Conservation (phyloP, 2,329 filamentous ascomycete species). For the Albophoma yamanashiensis region DNA sequence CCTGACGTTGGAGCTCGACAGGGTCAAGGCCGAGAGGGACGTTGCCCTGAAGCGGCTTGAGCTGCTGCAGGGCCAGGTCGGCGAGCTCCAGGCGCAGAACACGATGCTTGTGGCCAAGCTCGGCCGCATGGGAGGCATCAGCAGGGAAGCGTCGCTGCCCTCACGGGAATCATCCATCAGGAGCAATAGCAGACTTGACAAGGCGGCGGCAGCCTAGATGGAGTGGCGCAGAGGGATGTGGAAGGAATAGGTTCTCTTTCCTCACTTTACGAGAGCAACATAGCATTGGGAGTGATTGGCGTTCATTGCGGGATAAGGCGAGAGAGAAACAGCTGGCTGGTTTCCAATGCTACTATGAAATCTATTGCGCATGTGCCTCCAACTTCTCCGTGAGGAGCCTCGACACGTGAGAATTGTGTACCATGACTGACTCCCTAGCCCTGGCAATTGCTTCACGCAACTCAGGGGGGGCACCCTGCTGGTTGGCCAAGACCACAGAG, state of each 20-base stretch:
- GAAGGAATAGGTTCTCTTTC: background rate
- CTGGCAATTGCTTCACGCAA: slow-evolving; percentile 6
- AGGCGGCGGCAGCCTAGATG: background rate
- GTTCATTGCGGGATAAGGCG: background rate
- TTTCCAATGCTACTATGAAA: background rate
- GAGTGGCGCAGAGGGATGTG: background rate
- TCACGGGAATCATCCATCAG: slow-evolving; percentile 1
- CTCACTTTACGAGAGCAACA: background rate
- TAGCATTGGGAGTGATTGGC: background rate
- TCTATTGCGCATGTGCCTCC: background rate
- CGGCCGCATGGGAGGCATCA: slow-evolving; percentile 33
- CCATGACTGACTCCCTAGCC: slow-evolving; percentile 1
- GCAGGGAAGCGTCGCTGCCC: slow-evolving; percentile 7
- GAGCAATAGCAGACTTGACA: background rate
- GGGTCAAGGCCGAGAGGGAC: slow-evolving; percentile 38
- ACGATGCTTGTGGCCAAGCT: slow-evolving; percentile 44
- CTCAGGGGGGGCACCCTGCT: background rate
- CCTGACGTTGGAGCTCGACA: slow-evolving; percentile 41
- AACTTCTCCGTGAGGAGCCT: slow-evolving; percentile 14
- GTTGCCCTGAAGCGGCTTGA: slow-evolving; percentile 41
- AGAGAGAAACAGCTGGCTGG: background rate
- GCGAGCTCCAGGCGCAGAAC: slow-evolving; percentile 49
- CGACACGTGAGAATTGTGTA: slow-evolving; percentile 11
- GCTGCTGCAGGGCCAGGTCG: slow-evolving; percentile 42
- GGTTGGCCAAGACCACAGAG: slow-evolving; percentile 21